Evolutionary conservation across 129 eudicot species (phyloP).

Genomic region (Arctium lappa): DNA sequence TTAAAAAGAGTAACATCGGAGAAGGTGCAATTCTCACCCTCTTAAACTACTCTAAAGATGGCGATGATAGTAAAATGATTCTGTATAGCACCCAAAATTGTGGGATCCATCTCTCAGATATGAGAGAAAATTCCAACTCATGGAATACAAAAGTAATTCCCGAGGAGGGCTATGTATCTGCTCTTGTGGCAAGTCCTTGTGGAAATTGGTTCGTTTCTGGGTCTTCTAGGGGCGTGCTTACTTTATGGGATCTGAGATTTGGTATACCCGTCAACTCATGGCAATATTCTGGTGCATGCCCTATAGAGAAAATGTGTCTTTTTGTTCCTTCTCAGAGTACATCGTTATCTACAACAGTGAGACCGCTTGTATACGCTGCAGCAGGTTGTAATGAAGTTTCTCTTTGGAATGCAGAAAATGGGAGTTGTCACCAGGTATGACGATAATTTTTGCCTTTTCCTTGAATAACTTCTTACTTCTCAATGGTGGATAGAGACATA

Average conservation of each 20-base stretch:
- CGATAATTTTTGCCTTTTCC: not conserved
- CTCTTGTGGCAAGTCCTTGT: conserved; percentile 84
- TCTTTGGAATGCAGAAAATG: conserved; percentile 97
- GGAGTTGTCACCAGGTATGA: conserved; percentile 92
- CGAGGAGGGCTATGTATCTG: conserved; percentile 79
- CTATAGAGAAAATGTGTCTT: conserved; percentile 78
- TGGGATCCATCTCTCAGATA: conserved; percentile 83
- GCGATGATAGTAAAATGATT: conserved; percentile 52
- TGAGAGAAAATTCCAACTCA: conserved; percentile 50
- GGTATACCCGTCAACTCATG: conserved; percentile 89
- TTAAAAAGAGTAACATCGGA: conserved; percentile 48
- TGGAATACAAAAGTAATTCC: conserved; percentile 73
- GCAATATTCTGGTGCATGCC: conserved; percentile 73
- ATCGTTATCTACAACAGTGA: conserved; percentile 56
- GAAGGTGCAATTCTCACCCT: conserved; percentile 84
- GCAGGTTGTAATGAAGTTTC: conserved; percentile 97
- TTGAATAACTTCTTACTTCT: not conserved
- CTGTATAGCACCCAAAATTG: conserved; percentile 88
- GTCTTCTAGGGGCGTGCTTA: conserved; percentile 90
- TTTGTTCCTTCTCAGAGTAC: conserved; percentile 70
- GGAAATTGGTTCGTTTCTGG: conserved; percentile 99
- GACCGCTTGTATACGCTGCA: conserved; percentile 96
- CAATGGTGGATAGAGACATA: not conserved
- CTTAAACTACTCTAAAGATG: conserved; percentile 72
- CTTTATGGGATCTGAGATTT: conserved; percentile 95